Evolutionary conservation across 441 rosid species (phyloP), one percentile per base, ranked within the genome.

Genomic region (Populus tomentosa): DNA sequence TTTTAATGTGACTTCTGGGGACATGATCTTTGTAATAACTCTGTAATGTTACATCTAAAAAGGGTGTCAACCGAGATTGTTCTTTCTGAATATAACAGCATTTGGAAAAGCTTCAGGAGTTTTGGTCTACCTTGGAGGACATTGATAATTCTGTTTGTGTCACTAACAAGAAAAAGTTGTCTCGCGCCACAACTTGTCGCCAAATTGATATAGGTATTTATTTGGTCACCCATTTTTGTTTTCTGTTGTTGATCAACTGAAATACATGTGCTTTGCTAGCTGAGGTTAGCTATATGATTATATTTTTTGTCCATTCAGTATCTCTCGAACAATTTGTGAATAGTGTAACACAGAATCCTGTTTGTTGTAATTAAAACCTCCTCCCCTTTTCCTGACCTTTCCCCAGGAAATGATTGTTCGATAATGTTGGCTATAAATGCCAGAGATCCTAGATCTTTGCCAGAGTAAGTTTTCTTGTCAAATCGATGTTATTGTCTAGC

Each of bases 51-150:
- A 4, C 53, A 61, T 26, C 50, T 35, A 66, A n/a, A 63, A 75
- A 50, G 24, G 32, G 32, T 36, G 59, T 73, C 36, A 69, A 16
- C 16, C 36, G 20, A 77, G 16, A 3, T 75, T 69, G 36, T 70
- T 70, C 59, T 72, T 20, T 40, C 10, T 21, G 16, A 61, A 40
- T 32, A 24, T 69, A 69, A 14, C 81, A 90, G 93, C 97, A 92
- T 87, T 75, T 92, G 79, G 88, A 87, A 78, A 85, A 71, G 72
- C 92, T 91, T 78, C 90, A 88, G 80, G 93, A 85, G 67, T 88
- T 92, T 75, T 90, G 95, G 97, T 87, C 89, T 70, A 84, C 88
- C 75, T 82, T 94, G 84, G 94, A 92, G 36, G 94, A 87, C 30
- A 90, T 93, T 67, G 97, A 93, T 73, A 81, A 84, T 67, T 89